phyloP scores from a whole-genome alignment of 2,329 filamentous ascomycete species.

The Talaromyces sp. region DNA sequence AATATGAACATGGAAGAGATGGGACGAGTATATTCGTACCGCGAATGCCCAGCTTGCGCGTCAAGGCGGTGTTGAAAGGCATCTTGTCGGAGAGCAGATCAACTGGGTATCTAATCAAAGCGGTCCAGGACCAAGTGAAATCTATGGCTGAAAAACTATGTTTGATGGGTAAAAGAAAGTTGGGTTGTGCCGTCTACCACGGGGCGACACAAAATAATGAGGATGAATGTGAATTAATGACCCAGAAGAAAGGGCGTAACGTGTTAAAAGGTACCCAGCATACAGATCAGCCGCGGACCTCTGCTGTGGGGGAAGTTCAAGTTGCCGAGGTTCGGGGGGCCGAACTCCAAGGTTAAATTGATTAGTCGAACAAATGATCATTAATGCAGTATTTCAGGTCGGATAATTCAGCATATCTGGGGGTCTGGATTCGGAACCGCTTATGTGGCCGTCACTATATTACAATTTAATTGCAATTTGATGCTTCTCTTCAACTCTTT shows the following conservation, averaged over 20 bases:
- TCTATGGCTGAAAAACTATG: constrained; percentile 3
- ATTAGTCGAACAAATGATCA: constrained; percentile 1
- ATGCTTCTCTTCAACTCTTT: background rate
- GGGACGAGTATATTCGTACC: constrained; percentile 29
- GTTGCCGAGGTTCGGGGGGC: constrained; percentile 34
- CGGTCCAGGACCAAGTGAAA: background rate
- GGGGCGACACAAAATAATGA: constrained; percentile 1
- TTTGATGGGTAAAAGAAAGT: background rate
- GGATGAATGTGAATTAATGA: background rate
- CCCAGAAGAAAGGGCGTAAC: constrained; percentile 2
- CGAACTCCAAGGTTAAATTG: background rate
- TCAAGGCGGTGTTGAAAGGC: constrained; percentile 68
- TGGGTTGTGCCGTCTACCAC: background rate
- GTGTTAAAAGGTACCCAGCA: constrained; percentile 15
- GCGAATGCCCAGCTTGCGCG: constrained; percentile 59
- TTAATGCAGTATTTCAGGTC: background rate
- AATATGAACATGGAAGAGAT: background rate
- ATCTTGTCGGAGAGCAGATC: constrained; percentile 43
- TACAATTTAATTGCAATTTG: too few relatives aligned
- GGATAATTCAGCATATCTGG: too few relatives aligned
- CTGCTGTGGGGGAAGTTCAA: constrained; percentile 28
- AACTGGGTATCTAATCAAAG: constrained; percentile 10
- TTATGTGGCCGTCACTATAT: too few relatives aligned
- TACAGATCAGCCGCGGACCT: constrained; percentile 27
- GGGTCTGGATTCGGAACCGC: too few relatives aligned